A percentile compares a stretch with the other conserved stretches of the same genome.
These are phyloP conservation scores for Madurella mycetomatis DNA, from an alignment of 2,329 filamentous ascomycete species.

Conservation along the genomic window DNA sequence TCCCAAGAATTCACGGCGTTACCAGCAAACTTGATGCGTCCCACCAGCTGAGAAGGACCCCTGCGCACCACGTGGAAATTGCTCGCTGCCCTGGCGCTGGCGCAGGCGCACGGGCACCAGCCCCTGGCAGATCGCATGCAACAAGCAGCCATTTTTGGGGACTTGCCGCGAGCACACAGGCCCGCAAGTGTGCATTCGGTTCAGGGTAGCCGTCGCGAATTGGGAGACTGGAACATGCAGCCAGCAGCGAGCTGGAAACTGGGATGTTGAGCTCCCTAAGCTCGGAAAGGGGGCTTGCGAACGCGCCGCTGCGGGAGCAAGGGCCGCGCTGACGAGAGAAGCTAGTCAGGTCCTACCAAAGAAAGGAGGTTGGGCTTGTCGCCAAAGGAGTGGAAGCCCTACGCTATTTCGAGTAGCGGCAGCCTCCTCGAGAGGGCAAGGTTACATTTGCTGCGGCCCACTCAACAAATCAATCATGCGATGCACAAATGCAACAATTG, in stretches of 20 bases:
- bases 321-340: too few species aligned
- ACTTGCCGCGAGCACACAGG: conserved; percentile 8
- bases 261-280: too few species aligned
- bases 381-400: too few species aligned
- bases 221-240: too few species aligned
- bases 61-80: conserved; percentile 12
- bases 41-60: conserved; percentile 6
- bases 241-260: too few species aligned
- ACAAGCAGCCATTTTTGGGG: neutral
- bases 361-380: neutral
- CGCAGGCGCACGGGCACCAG: neutral
- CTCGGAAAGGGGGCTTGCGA: too few species aligned
- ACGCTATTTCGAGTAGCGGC: neutral
- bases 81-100: too few species aligned
- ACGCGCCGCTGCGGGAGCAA: too few species aligned
- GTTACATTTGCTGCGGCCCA: conserved; percentile 11
- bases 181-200: too few species aligned
- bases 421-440: neutral
- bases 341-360: conserved; percentile 9
- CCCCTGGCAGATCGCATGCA: neutral
- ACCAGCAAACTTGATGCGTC: too few species aligned
- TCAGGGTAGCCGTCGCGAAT: too few species aligned
- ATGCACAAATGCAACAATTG: conserved; percentile 1
- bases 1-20: neutral
- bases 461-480: neutral